Conservation (phyloP, 805 yeast species). For the Hanseniaspora taiwanica region DNA sequence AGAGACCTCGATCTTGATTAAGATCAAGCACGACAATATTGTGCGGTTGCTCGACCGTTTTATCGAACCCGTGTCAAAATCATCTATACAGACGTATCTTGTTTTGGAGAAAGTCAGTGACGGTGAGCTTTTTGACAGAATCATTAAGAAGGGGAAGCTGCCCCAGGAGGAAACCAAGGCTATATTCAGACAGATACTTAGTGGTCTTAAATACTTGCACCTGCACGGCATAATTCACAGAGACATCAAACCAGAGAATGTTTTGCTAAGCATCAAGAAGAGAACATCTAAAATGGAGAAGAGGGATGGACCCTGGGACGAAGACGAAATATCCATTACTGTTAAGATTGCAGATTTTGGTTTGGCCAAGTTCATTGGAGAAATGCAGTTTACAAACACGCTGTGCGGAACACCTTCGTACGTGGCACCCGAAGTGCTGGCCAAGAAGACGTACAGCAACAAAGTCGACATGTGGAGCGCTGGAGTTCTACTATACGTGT, state of each 20-base stretch:
- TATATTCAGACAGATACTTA: conserved; percentile 48
- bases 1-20: conserved; percentile 52
- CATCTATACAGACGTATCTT: conserved; percentile 35
- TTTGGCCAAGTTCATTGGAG: conserved; percentile 47
- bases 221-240: conserved; percentile 60
- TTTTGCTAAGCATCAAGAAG: conserved; percentile 39
- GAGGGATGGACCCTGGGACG: conserved; percentile 31
- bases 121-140: conserved; percentile 65
- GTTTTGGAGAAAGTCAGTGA: conserved; percentile 63
- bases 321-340: conserved; percentile 42
- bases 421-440: conserved; percentile 69
- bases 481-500: conserved; percentile 65
- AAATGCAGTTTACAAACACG: conserved; percentile 59
- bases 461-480: conserved; percentile 75
- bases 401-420: conserved; percentile 81
- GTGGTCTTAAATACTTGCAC: conserved; percentile 57
- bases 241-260: conserved; percentile 71
- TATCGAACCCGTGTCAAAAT: conserved; percentile 38
- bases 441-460: conserved; percentile 46
- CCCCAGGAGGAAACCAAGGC: conserved; percentile 50
- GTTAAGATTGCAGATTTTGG: conserved; percentile 84
- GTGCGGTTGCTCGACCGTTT: conserved; percentile 50
- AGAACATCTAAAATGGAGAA: conserved; percentile 20
- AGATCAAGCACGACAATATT: conserved; percentile 57
- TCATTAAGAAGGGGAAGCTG: conserved; percentile 48